Evolutionary conservation across 306 rosid species (phyloP), one percentile per base, ranked within the genome.

Genomic region (Fagus crenata): DNA sequence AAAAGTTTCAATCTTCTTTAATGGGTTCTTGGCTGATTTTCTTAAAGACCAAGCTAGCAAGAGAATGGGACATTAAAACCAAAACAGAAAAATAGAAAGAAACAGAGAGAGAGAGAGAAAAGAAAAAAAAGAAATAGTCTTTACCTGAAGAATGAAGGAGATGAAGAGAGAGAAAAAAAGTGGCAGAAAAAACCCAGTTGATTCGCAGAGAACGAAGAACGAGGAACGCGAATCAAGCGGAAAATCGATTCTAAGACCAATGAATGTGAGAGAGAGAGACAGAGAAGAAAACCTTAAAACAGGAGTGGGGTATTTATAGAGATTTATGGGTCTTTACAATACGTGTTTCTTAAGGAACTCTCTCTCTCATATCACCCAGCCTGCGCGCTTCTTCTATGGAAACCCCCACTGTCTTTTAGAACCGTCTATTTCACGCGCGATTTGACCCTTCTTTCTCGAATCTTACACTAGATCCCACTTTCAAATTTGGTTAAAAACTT

Each of bases 241-340:
- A 68, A 53, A 72, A 80, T 76, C 80, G 53, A 54, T 55, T 59
- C 71, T 37, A 65, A 77, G 41, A 46, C 77, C 78, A 74, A 80
- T 64, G 85, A 74, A 54, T 77, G 73, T 74, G 70, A 11, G 4
- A 64, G 18, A 33, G 56, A 33, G 67, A 67, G 8, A 49, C 60
- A 71, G 53, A 73, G 41, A 71, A 80, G 67, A 78, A 2, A 22
- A 0, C 78, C 71, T 0, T 1, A 1, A 0, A 4, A 18, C 15
- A 58, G 79, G 54, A 73, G 1, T 5, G 37, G 2, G 64, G 80
- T 81, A 86, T 92, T 84, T 89, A 89, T 89, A 92, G 80, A 75
- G 72, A 14, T 55, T 55, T 74, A 80, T 83, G 39, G 84, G 75
- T 4, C 2, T 58, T 32, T 33, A 40, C 49, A 31, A 82, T 80